These are phyloP conservation scores for Oehlia diaphana DNA, from an alignment of 192 early-diverging fungal genomes.

Conservation along the genomic window DNA sequence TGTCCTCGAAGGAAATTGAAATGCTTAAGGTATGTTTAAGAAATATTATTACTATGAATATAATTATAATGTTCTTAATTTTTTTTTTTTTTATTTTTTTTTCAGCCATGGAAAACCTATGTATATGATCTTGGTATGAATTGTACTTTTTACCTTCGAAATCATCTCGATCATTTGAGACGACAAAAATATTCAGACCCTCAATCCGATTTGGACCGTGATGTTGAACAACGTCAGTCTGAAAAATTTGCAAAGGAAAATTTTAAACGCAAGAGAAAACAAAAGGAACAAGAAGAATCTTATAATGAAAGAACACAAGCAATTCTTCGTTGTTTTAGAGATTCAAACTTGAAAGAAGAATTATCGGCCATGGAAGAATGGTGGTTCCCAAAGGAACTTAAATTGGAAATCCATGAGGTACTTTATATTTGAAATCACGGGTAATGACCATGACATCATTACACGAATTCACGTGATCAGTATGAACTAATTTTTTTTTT, in stretches of 20 bases:
- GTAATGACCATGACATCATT: too few relatives aligned
- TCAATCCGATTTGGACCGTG: neutral
- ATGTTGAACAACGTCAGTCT: slow-evolving; percentile 24
- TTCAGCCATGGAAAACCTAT: slow-evolving; percentile 27
- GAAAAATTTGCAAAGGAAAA: slow-evolving; percentile 19
- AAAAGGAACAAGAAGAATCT: slow-evolving; percentile 24
- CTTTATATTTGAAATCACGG: neutral
- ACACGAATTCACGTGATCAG: too few relatives aligned
- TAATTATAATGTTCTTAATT: too few relatives aligned
- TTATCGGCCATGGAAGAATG: slow-evolving; percentile 28
- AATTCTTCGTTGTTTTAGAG: slow-evolving; percentile 23
- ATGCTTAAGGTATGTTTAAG: slow-evolving; percentile 18
- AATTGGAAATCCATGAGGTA: slow-evolving; percentile 30
- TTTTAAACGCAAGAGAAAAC: slow-evolving; percentile 26
- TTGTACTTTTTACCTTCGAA: slow-evolving; percentile 29
- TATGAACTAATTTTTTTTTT: too few relatives aligned
- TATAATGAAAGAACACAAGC: slow-evolving; percentile 5
- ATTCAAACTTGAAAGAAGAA: slow-evolving; percentile 13
- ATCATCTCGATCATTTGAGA: slow-evolving; percentile 24
- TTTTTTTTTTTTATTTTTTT: too few relatives aligned
- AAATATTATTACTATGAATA: neutral
- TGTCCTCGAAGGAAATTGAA: slow-evolving; percentile 24
- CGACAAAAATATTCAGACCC: slow-evolving; percentile 26
- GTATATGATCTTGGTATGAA: slow-evolving; percentile 30
- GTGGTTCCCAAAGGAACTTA: slow-evolving; percentile 32